Percentiles rank a stretch among this genome's conserved stretches.
Conservation (phyloP, 1,284 basidiomycete genomes). For the Filobasidium uniguttulatum region DNA sequence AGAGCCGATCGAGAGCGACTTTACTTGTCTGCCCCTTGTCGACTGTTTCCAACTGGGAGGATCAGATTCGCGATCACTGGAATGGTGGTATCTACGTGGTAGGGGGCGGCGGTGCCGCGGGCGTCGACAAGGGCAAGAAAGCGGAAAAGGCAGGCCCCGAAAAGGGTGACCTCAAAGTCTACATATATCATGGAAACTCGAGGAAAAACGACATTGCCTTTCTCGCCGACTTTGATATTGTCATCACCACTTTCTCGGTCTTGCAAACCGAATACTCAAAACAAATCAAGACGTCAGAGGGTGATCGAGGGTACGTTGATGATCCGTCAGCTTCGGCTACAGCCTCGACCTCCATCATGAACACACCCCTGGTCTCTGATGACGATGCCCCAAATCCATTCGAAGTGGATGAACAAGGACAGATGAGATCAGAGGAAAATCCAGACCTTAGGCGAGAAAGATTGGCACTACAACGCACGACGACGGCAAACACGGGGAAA, state of each 20-base stretch:
- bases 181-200: constrained; percentile 88
- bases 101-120: constrained; percentile 44
- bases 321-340: neutral
- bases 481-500: constrained; percentile 50
- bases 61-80: constrained; percentile 95
- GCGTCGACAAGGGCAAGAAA: constrained; percentile 17
- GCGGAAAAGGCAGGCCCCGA: constrained; percentile 16
- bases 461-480: constrained; percentile 39
- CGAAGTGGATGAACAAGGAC: constrained; percentile 24
- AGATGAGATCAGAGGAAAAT: constrained; percentile 11
- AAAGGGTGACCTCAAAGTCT: constrained; percentile 50
- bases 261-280: constrained; percentile 89
- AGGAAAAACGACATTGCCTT: constrained; percentile 71
- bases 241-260: constrained; percentile 94
- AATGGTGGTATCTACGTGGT: constrained; percentile 63
- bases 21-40: constrained; percentile 94
- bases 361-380: no score
- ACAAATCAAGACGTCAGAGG: constrained; percentile 53
- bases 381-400: constrained; percentile 27
- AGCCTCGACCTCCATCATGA: constrained; percentile 23
- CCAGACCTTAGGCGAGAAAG: constrained; percentile 55
- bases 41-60: constrained; percentile 97
- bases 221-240: constrained; percentile 86
- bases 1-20: constrained; percentile 73
- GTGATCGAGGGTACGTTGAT: constrained; percentile 20